Conservation (phyloP, 495 filamentous ascomycete species). For the Aspergillus carlsbadensis region DNA sequence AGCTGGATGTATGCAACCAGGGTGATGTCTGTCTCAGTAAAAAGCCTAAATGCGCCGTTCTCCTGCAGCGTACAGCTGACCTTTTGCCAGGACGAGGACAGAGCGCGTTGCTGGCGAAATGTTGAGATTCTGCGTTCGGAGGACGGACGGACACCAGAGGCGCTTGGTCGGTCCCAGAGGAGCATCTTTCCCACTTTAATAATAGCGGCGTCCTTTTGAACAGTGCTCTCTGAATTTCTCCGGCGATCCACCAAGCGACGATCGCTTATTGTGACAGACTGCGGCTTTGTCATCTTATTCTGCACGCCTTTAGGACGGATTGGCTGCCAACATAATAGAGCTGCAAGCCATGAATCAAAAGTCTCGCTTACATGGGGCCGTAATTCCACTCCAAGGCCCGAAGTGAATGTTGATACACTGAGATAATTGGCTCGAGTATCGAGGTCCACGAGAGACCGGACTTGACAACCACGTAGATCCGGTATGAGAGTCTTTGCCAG, state of each 20-base stretch:
- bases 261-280: conserved; percentile 50
- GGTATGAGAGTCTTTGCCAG: conserved; percentile 64
- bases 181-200: conserved; percentile 97
- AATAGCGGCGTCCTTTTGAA: conserved; percentile 76
- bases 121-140: conserved; percentile 47
- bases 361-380: conserved; percentile 72
- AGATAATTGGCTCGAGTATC: conserved; percentile 72
- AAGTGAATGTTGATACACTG: conserved; percentile 71
- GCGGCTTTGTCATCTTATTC: conserved; percentile 72
- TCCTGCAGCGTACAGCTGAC: conserved; percentile 94
- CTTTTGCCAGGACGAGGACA: conserved; percentile 69
- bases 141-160: conserved; percentile 40
- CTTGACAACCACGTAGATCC: conserved; percentile 84
- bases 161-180: conserved; percentile 69
- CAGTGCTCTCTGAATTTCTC: conserved; percentile 60
- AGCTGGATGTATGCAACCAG: conserved; percentile 81
- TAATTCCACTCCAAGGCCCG: conserved; percentile 69
- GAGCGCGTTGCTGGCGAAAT: conserved; percentile 54
- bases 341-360: conserved; percentile 89
- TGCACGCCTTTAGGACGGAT: conserved; percentile 72
- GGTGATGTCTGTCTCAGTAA: conserved; percentile 76
- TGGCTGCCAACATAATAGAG: conserved; percentile 91
- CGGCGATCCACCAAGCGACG: conserved; percentile 52
- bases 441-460: conserved; percentile 62
- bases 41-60: conserved; percentile 91